Base-by-base conservation (phyloP, 192 early-diverging fungal genomes). In the Gonapodya sp. region DNA sequence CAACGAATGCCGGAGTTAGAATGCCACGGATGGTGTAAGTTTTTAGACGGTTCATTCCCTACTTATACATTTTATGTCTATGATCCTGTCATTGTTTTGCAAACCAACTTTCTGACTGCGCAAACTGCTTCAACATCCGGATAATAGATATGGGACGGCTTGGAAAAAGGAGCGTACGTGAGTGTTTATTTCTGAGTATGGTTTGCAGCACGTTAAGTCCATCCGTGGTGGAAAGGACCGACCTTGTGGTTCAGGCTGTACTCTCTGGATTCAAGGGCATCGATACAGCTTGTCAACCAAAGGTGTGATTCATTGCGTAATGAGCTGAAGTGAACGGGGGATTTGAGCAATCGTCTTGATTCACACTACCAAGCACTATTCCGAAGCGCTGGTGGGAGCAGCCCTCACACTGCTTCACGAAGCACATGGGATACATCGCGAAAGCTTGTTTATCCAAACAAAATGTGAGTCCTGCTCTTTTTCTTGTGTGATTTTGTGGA, bases 251-350 rank as follows among this genome's bases (percentile, higher is more conserved):
- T 16, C 2, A 77, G 31, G 75, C 75, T 2, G 75, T 77, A 2
- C 75, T 77, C 8, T 18, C 75, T 18, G 75, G 75, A 16, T 77
- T 77, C 31, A 16, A 33, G 75, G 75, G 75, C 8, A 77, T 77
- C 31, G 75, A 77, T 33, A 77, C 75, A 18, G 75, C 75, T 8
- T 77, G 75, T 34, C 75, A 77, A 34, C 75, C 75, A 33, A 77
- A 77, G 24, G 46, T 64, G 46, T n/a, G n/a, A n/a, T n/a, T n/a
- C n/a, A n/a, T n/a, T n/a, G n/a, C n/a, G n/a, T n/a, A n/a, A n/a
- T n/a, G n/a, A n/a, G n/a, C n/a, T n/a, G n/a, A n/a, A 64, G 46
- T 64, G 46, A 64, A 64, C 46, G 46, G 24, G 8, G 24, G 8
- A 64, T 64, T 24, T 16, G 46, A 16, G 46, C 8, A 24, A 16